Percentiles rank a stretch among this genome's conserved stretches.
phyloP scores from a whole-genome alignment of 2,329 filamentous ascomycete species.

The Pseudocercospora musae region DNA sequence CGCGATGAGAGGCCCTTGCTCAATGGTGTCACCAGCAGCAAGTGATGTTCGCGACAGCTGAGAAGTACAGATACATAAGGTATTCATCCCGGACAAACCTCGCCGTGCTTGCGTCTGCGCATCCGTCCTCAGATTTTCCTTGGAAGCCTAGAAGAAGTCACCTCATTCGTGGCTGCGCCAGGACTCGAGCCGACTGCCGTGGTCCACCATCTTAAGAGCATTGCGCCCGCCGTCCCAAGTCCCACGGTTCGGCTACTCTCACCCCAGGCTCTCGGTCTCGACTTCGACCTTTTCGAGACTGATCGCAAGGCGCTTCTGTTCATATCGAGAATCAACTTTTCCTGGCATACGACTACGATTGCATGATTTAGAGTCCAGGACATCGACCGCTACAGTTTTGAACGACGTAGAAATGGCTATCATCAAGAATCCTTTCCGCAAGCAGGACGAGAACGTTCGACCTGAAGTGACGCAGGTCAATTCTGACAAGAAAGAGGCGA shows the following conservation, averaged over 20 bases:
- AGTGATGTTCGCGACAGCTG: background rate
- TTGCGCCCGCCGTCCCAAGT: background rate
- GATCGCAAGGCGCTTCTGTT: background rate
- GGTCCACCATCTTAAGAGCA: slow-evolving; percentile 1
- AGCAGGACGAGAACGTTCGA: slow-evolving; percentile 38
- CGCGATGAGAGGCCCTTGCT: background rate
- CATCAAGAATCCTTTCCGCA: slow-evolving; percentile 40
- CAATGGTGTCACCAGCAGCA: background rate
- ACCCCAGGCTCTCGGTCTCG: background rate
- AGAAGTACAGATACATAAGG: background rate
- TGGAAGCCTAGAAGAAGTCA: background rate
- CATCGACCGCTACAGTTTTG: background rate
- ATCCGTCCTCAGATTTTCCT: background rate
- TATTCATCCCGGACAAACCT: background rate
- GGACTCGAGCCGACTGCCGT: slow-evolving; percentile 1
- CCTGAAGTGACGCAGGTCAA: slow-evolving; percentile 16
- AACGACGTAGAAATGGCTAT: slow-evolving; percentile 33
- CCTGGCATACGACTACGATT: background rate
- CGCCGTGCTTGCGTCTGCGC: background rate
- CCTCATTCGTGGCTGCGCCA: background rate
- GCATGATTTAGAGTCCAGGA: background rate
- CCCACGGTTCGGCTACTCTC: background rate
- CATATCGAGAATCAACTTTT: background rate
- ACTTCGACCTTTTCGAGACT: background rate
- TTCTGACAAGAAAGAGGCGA: slow-evolving; percentile 9